Evolutionary conservation across 805 yeast species (phyloP).

Genomic region (Sungouiozyma ichnusensis): DNA sequence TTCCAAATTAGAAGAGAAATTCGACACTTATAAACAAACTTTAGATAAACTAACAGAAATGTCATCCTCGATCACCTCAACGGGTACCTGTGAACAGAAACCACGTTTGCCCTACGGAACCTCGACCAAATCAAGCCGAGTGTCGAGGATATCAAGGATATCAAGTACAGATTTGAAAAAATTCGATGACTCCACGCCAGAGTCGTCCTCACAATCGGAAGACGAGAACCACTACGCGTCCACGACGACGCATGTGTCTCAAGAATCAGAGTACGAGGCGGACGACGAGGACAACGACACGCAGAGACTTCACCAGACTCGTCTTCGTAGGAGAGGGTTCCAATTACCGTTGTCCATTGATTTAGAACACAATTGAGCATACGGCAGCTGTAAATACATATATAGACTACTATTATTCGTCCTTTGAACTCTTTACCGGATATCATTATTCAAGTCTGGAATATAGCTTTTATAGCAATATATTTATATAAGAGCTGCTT

Average conservation of each 20-base stretch:
- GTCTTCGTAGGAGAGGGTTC: constrained; percentile 11
- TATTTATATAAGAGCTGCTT: too few relatives aligned
- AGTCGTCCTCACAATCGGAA: constrained; percentile 9
- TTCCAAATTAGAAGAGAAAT: constrained; percentile 21
- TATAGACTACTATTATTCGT: not conserved
- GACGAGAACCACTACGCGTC: constrained; percentile 4
- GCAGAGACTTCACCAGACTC: not conserved
- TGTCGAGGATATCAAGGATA: constrained; percentile 16
- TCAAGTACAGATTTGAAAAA: constrained; percentile 17
- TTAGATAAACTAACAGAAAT: constrained; percentile 9
- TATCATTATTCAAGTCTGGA: too few relatives aligned
- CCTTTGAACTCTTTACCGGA: too few relatives aligned
- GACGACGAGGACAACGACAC: constrained; percentile 13
- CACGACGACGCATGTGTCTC: not conserved
- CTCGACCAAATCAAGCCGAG: not conserved
- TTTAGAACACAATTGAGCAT: not conserved
- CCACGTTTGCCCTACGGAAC: not conserved
- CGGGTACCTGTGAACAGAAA: not conserved
- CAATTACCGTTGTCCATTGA: constrained; percentile 16
- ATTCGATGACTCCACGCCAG: constrained; percentile 19
- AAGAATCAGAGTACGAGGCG: constrained; percentile 6
- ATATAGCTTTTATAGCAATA: too few relatives aligned
- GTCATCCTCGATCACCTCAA: not conserved
- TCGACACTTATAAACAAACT: constrained; percentile 20
- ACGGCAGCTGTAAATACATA: too few relatives aligned